Evolutionary conservation across 1,139 yeast species (phyloP), one percentile per base, ranked within the genome.

Genomic region (Wickerhamomyces sp.): DNA sequence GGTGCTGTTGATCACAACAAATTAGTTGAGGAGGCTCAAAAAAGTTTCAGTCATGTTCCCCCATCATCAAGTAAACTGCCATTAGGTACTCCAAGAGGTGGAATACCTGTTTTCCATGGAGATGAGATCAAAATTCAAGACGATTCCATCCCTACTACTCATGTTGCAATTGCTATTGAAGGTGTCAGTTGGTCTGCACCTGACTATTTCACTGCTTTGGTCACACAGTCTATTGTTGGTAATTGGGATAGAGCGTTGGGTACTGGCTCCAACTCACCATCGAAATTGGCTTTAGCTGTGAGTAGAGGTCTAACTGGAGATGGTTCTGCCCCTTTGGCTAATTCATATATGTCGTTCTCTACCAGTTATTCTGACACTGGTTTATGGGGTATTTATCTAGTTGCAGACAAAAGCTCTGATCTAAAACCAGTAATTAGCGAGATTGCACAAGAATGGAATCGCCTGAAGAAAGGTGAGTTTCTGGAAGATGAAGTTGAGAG

Each of bases 351-450:
- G 95, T 90, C 97, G 3, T 93, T 91, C 69, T 88, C 96, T 29
- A 94, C 99, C 6, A 88, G 96, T 2, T 93, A 93, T 68, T 93
- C 96, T 10, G 99, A 93, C 67, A 87, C 97, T 7, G 99, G 99
- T 4, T 73, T 93, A 46, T 90, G 97, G 96, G 99, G 99, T 34
- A 85, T 91, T 59, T 93, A 93, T 65, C 76, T 93, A 54, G 81
- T 95, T 27, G 97, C 93, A 56, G 76, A 79, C 55, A 78, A 77
- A 57, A 75, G 76, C 52, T 78, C 83, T 23, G 71, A 90, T 57
- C 79, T 87, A 59, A 81, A 78, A 57, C 69, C 79, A 27, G 73
- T 83, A 44, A 77, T 88, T 34, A 81, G 84, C 60, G 91, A 89
- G 47, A 80, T 93, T 26, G 68, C 86, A 55, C 78, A 78, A 59